Base-by-base conservation (phyloP, 371 early-diverging fungal genomes). In the Mortierella sp. region DNA sequence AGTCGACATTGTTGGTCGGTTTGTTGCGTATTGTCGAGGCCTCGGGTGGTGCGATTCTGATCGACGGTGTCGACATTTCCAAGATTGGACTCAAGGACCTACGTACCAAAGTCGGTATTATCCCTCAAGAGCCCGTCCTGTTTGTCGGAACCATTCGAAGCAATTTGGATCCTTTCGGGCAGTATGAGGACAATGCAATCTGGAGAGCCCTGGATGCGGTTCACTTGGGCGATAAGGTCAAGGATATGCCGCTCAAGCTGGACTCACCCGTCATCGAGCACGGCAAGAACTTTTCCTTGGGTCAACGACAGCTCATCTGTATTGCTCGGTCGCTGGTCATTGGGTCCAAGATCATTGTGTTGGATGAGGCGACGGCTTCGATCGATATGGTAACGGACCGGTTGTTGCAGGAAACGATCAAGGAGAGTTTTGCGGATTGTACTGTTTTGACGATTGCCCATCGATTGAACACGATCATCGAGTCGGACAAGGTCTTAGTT, bases 401-500 rank as follows among this genome's bases (percentile, higher is more conserved):
- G 48, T 84, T 91, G 71, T 93, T 98, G 71, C 96, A 96, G 76
- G 82, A 92, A 27, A 95, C 96, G 0, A 95, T 97, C 75, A 93
- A 95, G 70, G 81, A 88, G 41, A 94, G 95, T 83, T 96, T 97
- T 86, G 89, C 89, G 29, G 93, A 95, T 35, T 92, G 95, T 89
- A 97, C 97, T 0, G 88, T 97, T 3, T 83, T 98, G 24, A 93
- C 95, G 24, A 97, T 98, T 86, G 96, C 96, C 12, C 95, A 96
- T 89, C 90, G 95, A 29, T 90, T 97, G 75, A 90, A 89, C 71
- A 96, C 97, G 11, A 93, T 97, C 10, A 90, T 96, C 56, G 96
- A 95, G 71, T 96, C 94, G 71, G 97, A 98, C 87, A 87, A 91
- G 60, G 93, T 98, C 18, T 74, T 97, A 70, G 97, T 98, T 3